Base-by-base conservation (phyloP, 2,329 filamentous ascomycete species). In the Fusarium oxysporum region DNA sequence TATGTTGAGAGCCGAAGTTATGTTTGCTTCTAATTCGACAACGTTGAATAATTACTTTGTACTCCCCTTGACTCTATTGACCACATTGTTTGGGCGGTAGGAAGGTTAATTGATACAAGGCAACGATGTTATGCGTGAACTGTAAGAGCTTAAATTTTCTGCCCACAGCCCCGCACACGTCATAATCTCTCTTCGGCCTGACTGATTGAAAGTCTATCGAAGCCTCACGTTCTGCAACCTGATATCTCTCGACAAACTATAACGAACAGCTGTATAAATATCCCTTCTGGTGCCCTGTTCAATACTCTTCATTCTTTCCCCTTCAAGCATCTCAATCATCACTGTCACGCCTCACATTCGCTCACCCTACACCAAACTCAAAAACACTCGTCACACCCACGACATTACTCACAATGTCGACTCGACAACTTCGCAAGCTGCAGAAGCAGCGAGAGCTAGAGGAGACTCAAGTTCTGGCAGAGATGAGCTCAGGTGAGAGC, bases 391-490 rank as follows among this genome's bases (percentile, higher is more conserved):
- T 47, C 8, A 47, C 19, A 23, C 33, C 21, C 48, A 38, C 23
- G 28, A 28, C 37, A 23, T 19, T 30, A 45, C n/a, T 62, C 72
- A 79, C 33, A 43, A 88, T 88, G 86, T 88, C 86, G 25, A 87
- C 81, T 62, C 81, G 86, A 51, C 86, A 88, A 71, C 78, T 88
- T 47, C 85, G 86, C 50, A 88, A 86, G 79, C 80, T 88, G 40
- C 86, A 86, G 64, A 83, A 86, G 78, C 85, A 87, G 78, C 82
- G 83, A 53, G 85, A 87, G 75, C 79, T 86, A 21, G 82, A 84
- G 53, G 72, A 77, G 50, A 68, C 73, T 1, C 77, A 74, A 12
- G 60, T 71, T 13, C 37, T 57, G 6, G 37, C 35, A 2, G 67
- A 57, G 7, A 58, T 71, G 12, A 70, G 78, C 17, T 61, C 76